A percentile compares a stretch with the other conserved stretches of the same genome.
These are phyloP conservation scores for Fusarium bactridioides DNA, from an alignment of 2,329 filamentous ascomycete genomes.

Conservation along the genomic window DNA sequence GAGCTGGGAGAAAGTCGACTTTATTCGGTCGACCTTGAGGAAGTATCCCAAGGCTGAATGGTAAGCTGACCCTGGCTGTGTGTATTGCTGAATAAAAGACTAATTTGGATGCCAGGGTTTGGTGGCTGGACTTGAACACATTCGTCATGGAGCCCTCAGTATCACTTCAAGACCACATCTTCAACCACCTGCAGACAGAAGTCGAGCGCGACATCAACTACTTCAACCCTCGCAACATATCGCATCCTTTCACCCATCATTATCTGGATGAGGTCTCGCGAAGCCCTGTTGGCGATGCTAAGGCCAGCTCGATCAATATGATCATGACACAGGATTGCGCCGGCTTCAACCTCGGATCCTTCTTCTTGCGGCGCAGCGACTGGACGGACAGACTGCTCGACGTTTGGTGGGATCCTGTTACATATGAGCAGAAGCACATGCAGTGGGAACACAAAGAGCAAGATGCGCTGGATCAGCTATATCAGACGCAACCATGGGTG, in stretches of 20 bases:
- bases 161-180: conserved; percentile 89
- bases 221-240: conserved; percentile 94
- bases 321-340: conserved; percentile 92
- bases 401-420: conserved; percentile 97
- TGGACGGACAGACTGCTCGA: conserved; percentile 95
- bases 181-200: conserved; percentile 76
- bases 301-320: conserved; percentile 81
- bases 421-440: conserved; percentile 99
- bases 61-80: conserved; percentile 60
- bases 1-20: conserved; percentile 99
- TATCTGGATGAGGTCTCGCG: conserved; percentile 80
- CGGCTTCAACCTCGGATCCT: conserved; percentile 96
- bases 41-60: conserved; percentile 98
- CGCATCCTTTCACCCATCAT: conserved; percentile 76
- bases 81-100: background rate
- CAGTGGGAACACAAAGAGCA: conserved; percentile 99
- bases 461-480: conserved; percentile 91
- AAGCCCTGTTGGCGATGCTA: conserved; percentile 79
- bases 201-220: conserved; percentile 95
- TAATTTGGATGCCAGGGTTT: conserved; percentile 79
- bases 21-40: conserved; percentile 83
- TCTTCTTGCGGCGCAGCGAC: conserved; percentile 84
- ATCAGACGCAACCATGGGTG: conserved; percentile 91
- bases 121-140: conserved; percentile 98
- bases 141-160: conserved; percentile 96